These are phyloP conservation scores for Isabelozyma pseudorhagii DNA, from an alignment of 805 yeast species.

Conservation along the genomic window DNA sequence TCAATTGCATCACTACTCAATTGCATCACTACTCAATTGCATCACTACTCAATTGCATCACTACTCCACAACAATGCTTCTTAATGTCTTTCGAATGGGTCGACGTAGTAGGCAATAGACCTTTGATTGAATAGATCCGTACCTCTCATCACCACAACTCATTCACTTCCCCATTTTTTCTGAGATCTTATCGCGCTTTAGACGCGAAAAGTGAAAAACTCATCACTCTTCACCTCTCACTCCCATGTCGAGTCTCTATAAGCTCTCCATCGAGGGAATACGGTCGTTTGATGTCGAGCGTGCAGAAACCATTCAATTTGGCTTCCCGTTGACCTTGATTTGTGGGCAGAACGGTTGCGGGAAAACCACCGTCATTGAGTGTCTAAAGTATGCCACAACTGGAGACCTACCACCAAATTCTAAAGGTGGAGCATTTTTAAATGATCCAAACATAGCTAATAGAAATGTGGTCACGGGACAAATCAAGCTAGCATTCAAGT, in stretches of 20 bases:
- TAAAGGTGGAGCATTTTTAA: constrained; percentile 93
- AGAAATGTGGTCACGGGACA: constrained; percentile 83
- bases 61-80: no score
- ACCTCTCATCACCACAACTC: no score
- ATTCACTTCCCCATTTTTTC: neutral
- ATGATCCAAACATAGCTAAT: constrained; percentile 82
- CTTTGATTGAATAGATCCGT: no score
- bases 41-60: no score
- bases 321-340: constrained; percentile 84
- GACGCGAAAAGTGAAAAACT: neutral
- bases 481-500: constrained; percentile 80
- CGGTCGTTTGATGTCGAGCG: constrained; percentile 87
- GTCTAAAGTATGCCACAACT: constrained; percentile 89
- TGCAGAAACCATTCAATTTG: constrained; percentile 84
- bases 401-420: constrained; percentile 95
- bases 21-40: no score
- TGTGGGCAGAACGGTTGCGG: constrained; percentile 98
- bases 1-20: no score
- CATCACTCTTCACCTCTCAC: neutral
- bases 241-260: constrained; percentile 39
- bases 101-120: no score
- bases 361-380: constrained; percentile 93
- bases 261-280: constrained; percentile 69
- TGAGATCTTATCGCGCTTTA: neutral
- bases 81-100: no score